Percentiles rank a stretch among this genome's conserved stretches.
Conservation (phyloP, 108 stramenopile genomes). For the Cyclotella cryptica region DNA sequence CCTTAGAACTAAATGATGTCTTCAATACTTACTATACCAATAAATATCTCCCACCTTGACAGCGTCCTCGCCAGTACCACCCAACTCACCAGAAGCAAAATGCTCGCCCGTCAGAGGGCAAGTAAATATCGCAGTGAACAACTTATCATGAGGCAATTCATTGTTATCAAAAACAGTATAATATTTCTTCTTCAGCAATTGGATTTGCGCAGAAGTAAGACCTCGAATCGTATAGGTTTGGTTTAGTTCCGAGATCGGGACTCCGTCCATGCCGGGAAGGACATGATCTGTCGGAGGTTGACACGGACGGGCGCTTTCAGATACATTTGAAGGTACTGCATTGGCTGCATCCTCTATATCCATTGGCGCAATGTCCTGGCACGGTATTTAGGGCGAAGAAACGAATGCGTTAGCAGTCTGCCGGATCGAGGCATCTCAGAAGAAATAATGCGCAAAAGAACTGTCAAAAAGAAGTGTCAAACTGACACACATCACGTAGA, state of each 20-base stretch:
- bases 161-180: conserved; percentile 30
- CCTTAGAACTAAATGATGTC: background rate
- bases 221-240: conserved; percentile 18
- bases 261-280: conserved; percentile 29
- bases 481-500: background rate
- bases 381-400: background rate
- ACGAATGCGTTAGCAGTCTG: background rate
- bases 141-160: background rate
- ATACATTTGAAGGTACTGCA: background rate
- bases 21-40: conserved; percentile 24
- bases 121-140: conserved; percentile 30
- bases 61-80: background rate
- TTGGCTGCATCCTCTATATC: background rate
- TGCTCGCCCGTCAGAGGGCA: conserved; percentile 28
- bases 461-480: background rate
- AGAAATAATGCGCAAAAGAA: background rate
- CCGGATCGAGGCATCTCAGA: background rate
- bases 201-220: background rate
- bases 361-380: background rate
- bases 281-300: conserved; percentile 23
- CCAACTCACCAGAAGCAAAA: conserved; percentile 23
- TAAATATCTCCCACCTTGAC: conserved; percentile 6
- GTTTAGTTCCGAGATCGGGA: conserved; percentile 27
- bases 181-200: conserved; percentile 18
- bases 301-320: too few relatives aligned